phyloP scores from a whole-genome alignment of 2,329 filamentous ascomycete genomes.

The Penicillium sp. region DNA sequence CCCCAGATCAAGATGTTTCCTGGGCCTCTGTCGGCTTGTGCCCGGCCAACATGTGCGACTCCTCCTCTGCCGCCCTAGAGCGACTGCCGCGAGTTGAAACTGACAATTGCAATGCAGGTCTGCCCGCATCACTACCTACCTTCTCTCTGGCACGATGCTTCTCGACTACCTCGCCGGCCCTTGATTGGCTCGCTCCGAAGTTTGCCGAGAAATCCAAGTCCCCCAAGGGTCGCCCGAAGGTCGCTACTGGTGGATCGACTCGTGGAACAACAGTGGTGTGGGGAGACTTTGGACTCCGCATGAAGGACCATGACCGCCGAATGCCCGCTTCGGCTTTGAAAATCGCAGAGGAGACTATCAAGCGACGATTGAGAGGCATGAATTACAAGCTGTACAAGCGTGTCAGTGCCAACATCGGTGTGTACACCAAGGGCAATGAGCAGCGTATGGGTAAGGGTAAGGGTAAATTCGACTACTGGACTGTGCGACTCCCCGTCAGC shows the following conservation, averaged over 20 bases:
- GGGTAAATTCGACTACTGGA: conserved; percentile 95
- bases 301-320: conserved; percentile 87
- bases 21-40: conserved; percentile 33
- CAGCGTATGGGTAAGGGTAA: conserved; percentile 99
- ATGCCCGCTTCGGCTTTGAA: conserved; percentile 83
- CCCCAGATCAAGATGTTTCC: conserved; percentile 35
- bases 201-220: conserved; percentile 80
- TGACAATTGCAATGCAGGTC: conserved; percentile 24
- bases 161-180: conserved; percentile 60
- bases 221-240: conserved; percentile 77
- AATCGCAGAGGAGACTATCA: conserved; percentile 90
- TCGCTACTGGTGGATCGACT: conserved; percentile 82
- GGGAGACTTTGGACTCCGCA: conserved; percentile 92
- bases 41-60: conserved; percentile 34
- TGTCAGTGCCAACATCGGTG: conserved; percentile 86
- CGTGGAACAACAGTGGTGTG: conserved; percentile 94
- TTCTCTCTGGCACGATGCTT: conserved; percentile 58
- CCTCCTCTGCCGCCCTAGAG: not conserved
- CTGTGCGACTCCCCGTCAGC: conserved; percentile 80
- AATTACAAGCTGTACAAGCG: conserved; percentile 90
- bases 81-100: conserved; percentile 11
- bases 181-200: conserved; percentile 77
- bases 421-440: conserved; percentile 93
- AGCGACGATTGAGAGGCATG: conserved; percentile 78
- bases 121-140: conserved; percentile 26